Conservation (phyloP, 2,329 filamentous ascomycete species). For the Penicillium decumbens region DNA sequence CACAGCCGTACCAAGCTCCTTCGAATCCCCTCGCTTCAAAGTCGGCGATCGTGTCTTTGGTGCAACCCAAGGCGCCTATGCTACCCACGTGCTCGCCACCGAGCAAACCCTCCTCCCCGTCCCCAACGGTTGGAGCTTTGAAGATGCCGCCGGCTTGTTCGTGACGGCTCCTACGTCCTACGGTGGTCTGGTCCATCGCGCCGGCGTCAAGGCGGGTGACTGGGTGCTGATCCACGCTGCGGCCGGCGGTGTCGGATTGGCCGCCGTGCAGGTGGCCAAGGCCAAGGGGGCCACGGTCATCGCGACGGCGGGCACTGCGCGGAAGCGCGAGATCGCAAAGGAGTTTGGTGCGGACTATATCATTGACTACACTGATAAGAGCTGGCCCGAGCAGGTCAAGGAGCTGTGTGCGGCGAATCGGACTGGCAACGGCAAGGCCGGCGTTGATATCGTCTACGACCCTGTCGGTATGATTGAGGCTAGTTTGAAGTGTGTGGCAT, state of each 20-base stretch:
- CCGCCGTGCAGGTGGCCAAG: constrained; percentile 91
- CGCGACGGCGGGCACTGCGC: constrained; percentile 75
- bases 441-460: constrained; percentile 93
- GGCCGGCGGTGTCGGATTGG: constrained; percentile 83
- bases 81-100: constrained; percentile 64
- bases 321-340: constrained; percentile 74
- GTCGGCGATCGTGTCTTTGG: constrained; percentile 83
- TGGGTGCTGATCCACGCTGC: constrained; percentile 88
- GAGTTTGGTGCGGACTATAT: constrained; percentile 80
- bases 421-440: constrained; percentile 61
- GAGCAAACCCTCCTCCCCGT: constrained; percentile 68
- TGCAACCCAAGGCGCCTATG: constrained; percentile 78
- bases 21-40: constrained; percentile 58
- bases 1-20: constrained; percentile 57
- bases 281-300: constrained; percentile 89
- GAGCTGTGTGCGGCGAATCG: constrained; percentile 51
- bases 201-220: constrained; percentile 72
- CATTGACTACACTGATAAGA: constrained; percentile 71
- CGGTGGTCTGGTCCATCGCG: constrained; percentile 72
- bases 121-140: constrained; percentile 74
- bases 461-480: constrained; percentile 85
- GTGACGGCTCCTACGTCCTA: constrained; percentile 91
- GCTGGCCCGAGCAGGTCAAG: constrained; percentile 66
- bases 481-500: constrained; percentile 85
- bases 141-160: constrained; percentile 81